A percentile compares a stretch with the other conserved stretches of the same genome.
Conservation (phyloP, 1,284 basidiomycete genomes). For the Naganishia sp. region DNA sequence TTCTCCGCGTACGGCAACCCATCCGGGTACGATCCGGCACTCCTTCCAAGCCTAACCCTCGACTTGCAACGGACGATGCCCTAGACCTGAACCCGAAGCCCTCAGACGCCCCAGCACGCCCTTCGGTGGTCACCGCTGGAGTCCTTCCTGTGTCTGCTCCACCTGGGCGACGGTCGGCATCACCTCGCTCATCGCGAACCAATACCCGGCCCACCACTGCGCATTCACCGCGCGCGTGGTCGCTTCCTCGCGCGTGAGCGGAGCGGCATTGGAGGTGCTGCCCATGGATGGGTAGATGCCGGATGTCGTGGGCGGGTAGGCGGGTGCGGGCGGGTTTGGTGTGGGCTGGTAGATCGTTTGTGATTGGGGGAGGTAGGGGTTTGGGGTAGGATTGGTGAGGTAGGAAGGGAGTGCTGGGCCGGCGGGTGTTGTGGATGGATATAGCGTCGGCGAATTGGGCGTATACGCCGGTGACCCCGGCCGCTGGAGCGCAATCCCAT, state of each 20-base stretch:
- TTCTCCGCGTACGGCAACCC: no score
- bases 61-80: no score
- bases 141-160: slow-evolving; percentile 14
- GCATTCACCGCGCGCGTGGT: slow-evolving; percentile 29
- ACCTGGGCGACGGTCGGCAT: slow-evolving; percentile 16
- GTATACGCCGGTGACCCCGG: slow-evolving; percentile 17
- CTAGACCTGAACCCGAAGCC: no score
- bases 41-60: not conserved
- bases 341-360: not conserved
- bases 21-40: no score
- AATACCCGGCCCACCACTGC: slow-evolving; percentile 36
- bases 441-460: slow-evolving; percentile 13
- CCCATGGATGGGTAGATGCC: slow-evolving; percentile 31
- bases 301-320: slow-evolving; percentile 17
- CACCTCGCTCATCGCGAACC: slow-evolving; percentile 34
- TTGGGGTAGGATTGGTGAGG: not conserved
- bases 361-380: slow-evolving; percentile 9
- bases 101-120: not conserved
- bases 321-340: not conserved
- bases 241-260: slow-evolving; percentile 30
- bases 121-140: slow-evolving; percentile 6
- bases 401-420: not conserved
- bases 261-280: not conserved
- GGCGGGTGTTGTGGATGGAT: not conserved
- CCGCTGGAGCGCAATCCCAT: not conserved